phyloP scores from a whole-genome alignment of 345 rosid genomes.

The Arabidopsis arenosa region DNA sequence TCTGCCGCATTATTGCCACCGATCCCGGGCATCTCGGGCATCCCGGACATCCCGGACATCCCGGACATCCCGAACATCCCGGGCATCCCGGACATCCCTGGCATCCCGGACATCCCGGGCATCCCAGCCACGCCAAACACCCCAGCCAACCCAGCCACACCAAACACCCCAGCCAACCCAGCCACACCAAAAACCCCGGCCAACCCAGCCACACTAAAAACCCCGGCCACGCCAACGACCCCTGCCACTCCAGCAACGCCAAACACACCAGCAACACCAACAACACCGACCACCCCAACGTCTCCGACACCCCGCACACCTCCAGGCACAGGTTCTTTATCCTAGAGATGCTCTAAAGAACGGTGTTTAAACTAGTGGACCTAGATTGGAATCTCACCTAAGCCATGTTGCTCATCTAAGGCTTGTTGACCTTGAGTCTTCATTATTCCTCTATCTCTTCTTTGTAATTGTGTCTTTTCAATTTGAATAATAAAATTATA shows the following conservation, averaged over 20 bases:
- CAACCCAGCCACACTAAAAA: background rate
- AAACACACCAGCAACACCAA: background rate
- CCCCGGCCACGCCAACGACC: background rate
- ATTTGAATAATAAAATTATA: no score
- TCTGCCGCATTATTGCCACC: slow-evolving; percentile 41
- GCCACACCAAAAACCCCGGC: background rate
- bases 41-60: background rate
- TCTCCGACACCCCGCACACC: background rate
- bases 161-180: background rate
- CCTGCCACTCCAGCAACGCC: background rate
- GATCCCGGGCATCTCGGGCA: background rate
- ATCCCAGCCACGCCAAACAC: background rate
- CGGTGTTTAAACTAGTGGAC: no score
- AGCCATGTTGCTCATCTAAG: no score
- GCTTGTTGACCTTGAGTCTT: no score
- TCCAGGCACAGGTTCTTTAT: no score
- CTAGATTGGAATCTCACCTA: no score
- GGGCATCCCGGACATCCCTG: no score
- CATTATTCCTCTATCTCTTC: no score
- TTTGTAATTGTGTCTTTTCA: no score
- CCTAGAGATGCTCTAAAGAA: no score
- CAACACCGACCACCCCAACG: background rate
- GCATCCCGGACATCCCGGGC: background rate
- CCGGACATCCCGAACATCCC: no score
- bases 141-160: background rate